These are phyloP conservation scores for Colletotrichum graminicola DNA, from an alignment of 2,329 filamentous ascomycete species.

Conservation along the genomic window DNA sequence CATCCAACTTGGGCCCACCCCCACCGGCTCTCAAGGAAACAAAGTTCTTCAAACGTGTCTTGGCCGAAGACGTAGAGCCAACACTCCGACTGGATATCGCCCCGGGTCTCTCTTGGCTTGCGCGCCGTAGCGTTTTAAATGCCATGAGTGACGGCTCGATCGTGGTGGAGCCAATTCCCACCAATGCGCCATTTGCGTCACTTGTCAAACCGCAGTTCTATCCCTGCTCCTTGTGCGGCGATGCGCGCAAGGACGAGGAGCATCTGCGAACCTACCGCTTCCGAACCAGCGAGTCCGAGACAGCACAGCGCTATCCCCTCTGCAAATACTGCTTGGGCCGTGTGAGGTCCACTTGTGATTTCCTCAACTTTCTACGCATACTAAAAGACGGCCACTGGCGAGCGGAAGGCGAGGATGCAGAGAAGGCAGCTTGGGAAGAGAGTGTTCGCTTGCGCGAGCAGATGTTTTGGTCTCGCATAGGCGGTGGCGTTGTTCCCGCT, in stretches of 20 bases:
- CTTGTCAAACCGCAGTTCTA: slow-evolving; percentile 68
- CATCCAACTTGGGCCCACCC: slow-evolving; percentile 50
- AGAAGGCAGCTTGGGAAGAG: slow-evolving; percentile 94
- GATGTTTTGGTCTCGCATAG: slow-evolving; percentile 97
- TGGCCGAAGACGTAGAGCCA: slow-evolving; percentile 94
- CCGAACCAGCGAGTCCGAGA: slow-evolving; percentile 86
- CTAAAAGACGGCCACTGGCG: slow-evolving; percentile 94
- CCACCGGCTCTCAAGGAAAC: slow-evolving; percentile 84
- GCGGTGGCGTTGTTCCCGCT: slow-evolving; percentile 87
- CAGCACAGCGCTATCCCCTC: slow-evolving; percentile 88
- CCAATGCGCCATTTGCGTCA: slow-evolving; percentile 63
- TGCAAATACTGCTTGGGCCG: slow-evolving; percentile 89
- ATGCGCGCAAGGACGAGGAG: slow-evolving; percentile 76
- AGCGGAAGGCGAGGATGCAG: slow-evolving; percentile 83
- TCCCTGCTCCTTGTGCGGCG: slow-evolving; percentile 90
- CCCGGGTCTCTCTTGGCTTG: slow-evolving; percentile 93
- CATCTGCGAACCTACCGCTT: slow-evolving; percentile 89
- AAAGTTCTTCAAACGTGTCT: slow-evolving; percentile 90
- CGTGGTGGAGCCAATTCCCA: slow-evolving; percentile 88
- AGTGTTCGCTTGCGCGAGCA: slow-evolving; percentile 88
- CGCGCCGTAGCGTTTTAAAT: slow-evolving; percentile 84
- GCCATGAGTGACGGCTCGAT: slow-evolving; percentile 88
- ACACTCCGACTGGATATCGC: slow-evolving; percentile 90
- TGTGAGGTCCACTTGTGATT: slow-evolving; percentile 90
- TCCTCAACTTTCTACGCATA: slow-evolving; percentile 90